Percentiles rank a stretch among this genome's conserved stretches.
phyloP scores from a whole-genome alignment of 768 basidiomycete species.

The Lepiota brunneoincarnata region DNA sequence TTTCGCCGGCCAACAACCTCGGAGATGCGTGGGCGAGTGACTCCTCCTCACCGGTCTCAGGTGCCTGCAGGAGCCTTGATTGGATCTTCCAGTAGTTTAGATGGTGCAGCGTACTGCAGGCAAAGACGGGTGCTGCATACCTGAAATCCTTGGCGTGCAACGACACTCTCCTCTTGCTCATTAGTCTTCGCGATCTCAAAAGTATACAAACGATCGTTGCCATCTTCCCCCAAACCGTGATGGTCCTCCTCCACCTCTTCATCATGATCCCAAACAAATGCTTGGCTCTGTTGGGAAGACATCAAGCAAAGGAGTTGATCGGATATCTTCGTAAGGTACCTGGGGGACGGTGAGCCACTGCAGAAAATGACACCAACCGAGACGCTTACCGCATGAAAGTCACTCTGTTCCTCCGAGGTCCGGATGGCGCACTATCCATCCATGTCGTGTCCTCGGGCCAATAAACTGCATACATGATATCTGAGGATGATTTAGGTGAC shows the following conservation, averaged over 20 bases:
- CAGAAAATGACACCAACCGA: not conserved
- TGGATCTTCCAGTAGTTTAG: not conserved
- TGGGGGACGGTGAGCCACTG: slow-evolving; percentile 16
- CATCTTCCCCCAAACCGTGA: slow-evolving; percentile 29
- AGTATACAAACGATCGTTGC: slow-evolving; percentile 47
- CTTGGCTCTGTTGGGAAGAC: slow-evolving; percentile 42
- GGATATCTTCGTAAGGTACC: slow-evolving; percentile 58
- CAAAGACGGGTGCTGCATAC: slow-evolving; percentile 23
- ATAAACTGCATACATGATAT: slow-evolving; percentile 46
- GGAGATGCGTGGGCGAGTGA: not conserved
- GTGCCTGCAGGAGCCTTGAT: not conserved
- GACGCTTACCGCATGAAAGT: slow-evolving; percentile 57
- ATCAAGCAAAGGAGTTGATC: slow-evolving; percentile 54
- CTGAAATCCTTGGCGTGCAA: slow-evolving; percentile 40
- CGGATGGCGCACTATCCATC: slow-evolving; percentile 43
- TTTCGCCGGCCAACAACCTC: not conserved
- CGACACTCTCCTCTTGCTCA: slow-evolving; percentile 52
- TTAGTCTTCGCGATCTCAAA: slow-evolving; percentile 54
- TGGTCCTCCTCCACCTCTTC: slow-evolving; percentile 20
- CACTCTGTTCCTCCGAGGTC: slow-evolving; percentile 49
- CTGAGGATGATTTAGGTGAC: not conserved
- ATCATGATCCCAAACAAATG: slow-evolving; percentile 42
- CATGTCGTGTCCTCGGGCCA: slow-evolving; percentile 65
- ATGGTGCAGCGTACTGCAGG: not conserved
- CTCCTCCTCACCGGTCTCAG: not conserved